Evolutionary conservation across 305 asterid genomes (phyloP).

Genomic region (Rubia balearica): DNA sequence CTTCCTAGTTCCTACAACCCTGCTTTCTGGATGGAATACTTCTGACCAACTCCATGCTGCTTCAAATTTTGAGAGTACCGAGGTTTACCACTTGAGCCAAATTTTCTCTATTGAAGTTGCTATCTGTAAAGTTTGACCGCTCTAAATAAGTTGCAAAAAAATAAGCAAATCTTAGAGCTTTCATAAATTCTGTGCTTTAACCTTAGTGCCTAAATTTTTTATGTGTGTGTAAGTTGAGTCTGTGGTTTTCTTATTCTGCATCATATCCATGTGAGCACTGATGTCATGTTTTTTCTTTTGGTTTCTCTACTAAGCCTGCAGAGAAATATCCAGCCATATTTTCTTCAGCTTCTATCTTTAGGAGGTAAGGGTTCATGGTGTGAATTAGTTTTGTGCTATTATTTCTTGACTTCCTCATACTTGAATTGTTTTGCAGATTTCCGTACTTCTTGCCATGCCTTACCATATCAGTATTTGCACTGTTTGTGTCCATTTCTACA

Average conservation of each 20-base stretch:
- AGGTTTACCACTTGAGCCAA: background rate
- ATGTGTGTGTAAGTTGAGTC: background rate
- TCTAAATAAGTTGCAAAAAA: background rate
- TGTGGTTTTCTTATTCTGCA: slow-evolving; percentile 4
- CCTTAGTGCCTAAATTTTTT: background rate
- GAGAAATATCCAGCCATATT: slow-evolving; percentile 77
- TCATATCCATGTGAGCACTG: background rate
- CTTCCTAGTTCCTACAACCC: background rate
- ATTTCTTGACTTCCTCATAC: background rate
- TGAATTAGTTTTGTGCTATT: slow-evolving; percentile 1
- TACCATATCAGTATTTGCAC: slow-evolving; percentile 47
- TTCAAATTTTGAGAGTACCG: background rate
- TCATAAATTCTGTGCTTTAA: background rate
- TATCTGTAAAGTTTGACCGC: background rate
- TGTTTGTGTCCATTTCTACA: slow-evolving; percentile 40
- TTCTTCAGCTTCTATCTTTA: slow-evolving; percentile 58
- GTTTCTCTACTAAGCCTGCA: slow-evolving; percentile 61
- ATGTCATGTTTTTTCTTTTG: slow-evolving; percentile 8
- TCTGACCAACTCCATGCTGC: background rate
- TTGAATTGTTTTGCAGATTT: slow-evolving; percentile 40
- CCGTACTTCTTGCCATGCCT: slow-evolving; percentile 96
- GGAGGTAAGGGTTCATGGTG: slow-evolving; percentile 39
- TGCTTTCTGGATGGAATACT: background rate
- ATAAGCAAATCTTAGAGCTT: background rate
- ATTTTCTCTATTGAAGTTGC: background rate